Conservation (phyloP, 192 early-diverging fungal genomes). For the Geranomyces variabilis region DNA sequence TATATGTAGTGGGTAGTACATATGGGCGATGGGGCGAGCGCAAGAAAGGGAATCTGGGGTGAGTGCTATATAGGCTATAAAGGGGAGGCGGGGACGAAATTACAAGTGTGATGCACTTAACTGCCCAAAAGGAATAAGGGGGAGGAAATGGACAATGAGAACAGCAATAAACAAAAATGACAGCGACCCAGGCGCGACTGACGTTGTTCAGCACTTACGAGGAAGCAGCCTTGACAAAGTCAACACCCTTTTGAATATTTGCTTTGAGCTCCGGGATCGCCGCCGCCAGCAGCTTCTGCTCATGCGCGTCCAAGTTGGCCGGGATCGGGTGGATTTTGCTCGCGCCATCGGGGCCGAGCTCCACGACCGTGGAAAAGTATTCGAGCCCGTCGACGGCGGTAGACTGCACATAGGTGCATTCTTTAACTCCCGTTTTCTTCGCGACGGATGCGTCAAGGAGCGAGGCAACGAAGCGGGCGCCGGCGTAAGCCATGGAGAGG, state of each 20-base stretch:
- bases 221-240: conserved; percentile 63
- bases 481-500: conserved; percentile 38
- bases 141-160: conserved; percentile 3
- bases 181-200: not conserved
- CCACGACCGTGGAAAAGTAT: conserved; percentile 65
- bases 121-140: conserved; percentile 16
- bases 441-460: conserved; percentile 53
- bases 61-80: no score
- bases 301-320: conserved; percentile 46
- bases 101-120: conserved; percentile 20
- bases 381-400: conserved; percentile 49
- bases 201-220: conserved; percentile 17
- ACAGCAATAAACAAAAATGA: not conserved
- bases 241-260: conserved; percentile 75
- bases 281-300: conserved; percentile 60
- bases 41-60: no score
- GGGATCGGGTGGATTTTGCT: conserved; percentile 59
- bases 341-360: conserved; percentile 62
- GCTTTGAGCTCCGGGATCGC: conserved; percentile 61
- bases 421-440: conserved; percentile 61
- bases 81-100: not conserved
- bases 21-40: no score
- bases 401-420: conserved; percentile 62
- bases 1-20: no score
- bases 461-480: conserved; percentile 57